These are phyloP conservation scores for Mycena vitilis DNA, from an alignment of 768 basidiomycete species.

Conservation along the genomic window DNA sequence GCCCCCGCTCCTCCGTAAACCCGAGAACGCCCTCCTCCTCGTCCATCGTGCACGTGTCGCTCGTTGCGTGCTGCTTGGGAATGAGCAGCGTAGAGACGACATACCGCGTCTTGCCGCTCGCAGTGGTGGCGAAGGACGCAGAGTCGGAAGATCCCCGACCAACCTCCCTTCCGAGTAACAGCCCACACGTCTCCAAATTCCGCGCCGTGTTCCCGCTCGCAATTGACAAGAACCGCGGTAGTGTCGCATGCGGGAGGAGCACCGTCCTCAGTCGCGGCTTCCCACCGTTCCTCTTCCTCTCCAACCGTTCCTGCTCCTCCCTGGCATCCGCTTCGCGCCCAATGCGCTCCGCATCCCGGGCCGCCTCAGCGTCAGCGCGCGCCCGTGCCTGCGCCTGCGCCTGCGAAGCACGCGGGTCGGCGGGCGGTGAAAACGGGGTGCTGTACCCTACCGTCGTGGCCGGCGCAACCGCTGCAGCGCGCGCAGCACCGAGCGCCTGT, in stretches of 20 bases:
- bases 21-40: constrained; percentile 88
- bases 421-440: constrained; percentile 7
- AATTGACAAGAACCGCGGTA: constrained; percentile 81
- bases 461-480: constrained; percentile 4
- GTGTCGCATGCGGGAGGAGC: constrained; percentile 73
- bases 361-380: background rate
- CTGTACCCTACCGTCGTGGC: background rate
- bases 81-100: constrained; percentile 86
- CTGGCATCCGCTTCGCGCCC: background rate
- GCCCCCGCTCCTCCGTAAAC: constrained; percentile 82
- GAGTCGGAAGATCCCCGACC: background rate
- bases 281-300: constrained; percentile 12
- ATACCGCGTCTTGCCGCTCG: constrained; percentile 47
- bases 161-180: constrained; percentile 76
- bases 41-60: constrained; percentile 94
- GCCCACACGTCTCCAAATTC: constrained; percentile 89
- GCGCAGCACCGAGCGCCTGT: constrained; percentile 6
- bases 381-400: background rate
- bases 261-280: constrained; percentile 21
- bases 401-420: background rate
- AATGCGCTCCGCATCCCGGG: background rate
- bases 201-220: constrained; percentile 81
- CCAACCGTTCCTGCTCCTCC: background rate
- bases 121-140: background rate
- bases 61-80: constrained; percentile 89